Percentiles rank a stretch among this genome's conserved stretches.
Conservation (phyloP, 2,329 filamentous ascomycete species). For the Dichotomopilus funicola region DNA sequence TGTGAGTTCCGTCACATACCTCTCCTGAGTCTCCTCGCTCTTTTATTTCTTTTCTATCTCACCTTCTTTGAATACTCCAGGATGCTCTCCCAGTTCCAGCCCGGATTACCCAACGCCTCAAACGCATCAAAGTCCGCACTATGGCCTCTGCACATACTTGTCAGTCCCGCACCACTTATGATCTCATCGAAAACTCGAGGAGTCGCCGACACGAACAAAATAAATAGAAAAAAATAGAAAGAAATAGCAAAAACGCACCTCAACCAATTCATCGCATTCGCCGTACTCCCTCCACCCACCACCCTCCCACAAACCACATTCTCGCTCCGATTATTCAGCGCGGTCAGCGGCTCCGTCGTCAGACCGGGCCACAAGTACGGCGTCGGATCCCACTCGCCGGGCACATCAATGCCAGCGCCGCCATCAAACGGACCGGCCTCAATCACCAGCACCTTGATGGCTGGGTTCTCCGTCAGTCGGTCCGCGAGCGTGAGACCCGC, state of each 20-base stretch:
- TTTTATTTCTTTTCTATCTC: background rate
- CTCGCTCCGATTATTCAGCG: conserved; percentile 23
- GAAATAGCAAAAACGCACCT: conserved; percentile 2
- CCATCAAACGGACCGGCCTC: conserved; percentile 26
- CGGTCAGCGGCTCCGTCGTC: conserved; percentile 23
- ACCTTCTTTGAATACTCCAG: conserved; percentile 40
- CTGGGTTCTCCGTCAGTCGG: conserved; percentile 28
- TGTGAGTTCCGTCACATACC: no score
- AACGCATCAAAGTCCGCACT: conserved; percentile 31
- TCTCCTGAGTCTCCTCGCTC: background rate
- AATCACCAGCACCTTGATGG: conserved; percentile 26
- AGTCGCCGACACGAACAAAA: background rate
- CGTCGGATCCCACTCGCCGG: conserved; percentile 26
- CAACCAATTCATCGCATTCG: conserved; percentile 34
- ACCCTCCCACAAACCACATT: conserved; percentile 25
- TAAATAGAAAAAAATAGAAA: no score
- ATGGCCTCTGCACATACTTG: conserved; percentile 20
- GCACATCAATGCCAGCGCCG: conserved; percentile 26
- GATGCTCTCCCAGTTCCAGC: conserved; percentile 33
- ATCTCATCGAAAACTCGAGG: background rate
- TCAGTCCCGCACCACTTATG: background rate
- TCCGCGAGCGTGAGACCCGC: conserved; percentile 30
- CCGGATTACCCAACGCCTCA: conserved; percentile 28
- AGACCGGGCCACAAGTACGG: conserved; percentile 27
- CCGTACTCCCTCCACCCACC: conserved; percentile 30